These are phyloP conservation scores for Quercus bicolor DNA, from an alignment of 306 rosid species.

Conservation along the genomic window DNA sequence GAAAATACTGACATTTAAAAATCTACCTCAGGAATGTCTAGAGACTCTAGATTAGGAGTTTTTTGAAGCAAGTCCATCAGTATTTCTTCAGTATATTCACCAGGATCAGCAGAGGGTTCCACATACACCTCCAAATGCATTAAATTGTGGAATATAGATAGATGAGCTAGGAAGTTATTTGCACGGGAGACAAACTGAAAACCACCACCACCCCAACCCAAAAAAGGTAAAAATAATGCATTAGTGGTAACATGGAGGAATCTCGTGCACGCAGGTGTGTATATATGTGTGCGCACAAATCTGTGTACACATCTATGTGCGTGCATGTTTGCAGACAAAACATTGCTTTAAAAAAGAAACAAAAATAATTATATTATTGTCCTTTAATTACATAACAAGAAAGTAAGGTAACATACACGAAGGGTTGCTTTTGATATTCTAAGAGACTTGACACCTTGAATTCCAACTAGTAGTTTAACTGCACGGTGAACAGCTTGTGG, in stretches of 20 bases:
- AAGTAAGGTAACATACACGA: no score
- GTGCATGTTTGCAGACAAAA: not conserved
- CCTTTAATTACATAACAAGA: no score
- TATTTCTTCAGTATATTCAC: not conserved
- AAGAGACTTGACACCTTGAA: no score
- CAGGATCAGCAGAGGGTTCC: no score
- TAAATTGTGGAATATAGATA: slow-evolving; percentile 13
- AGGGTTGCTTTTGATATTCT: no score
- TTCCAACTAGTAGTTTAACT: no score
- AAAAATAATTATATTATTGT: no score
- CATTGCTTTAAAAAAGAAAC: no score
- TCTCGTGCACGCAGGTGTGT: not conserved
- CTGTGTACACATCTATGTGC: no score
- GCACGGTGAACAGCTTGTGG: no score
- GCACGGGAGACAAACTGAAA: not conserved
- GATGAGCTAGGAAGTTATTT: not conserved
- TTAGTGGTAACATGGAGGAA: not conserved
- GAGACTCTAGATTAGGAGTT: slow-evolving; percentile 23
- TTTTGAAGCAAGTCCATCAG: slow-evolving; percentile 21
- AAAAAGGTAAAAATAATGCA: not conserved
- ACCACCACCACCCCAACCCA: not conserved
- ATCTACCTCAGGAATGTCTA: slow-evolving; percentile 8
- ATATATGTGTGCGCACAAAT: no score
- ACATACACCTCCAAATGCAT: slow-evolving; percentile 8
- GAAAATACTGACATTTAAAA: not conserved